phyloP scores from a whole-genome alignment of 345 rosid genomes.

The Syzygium jambos region DNA sequence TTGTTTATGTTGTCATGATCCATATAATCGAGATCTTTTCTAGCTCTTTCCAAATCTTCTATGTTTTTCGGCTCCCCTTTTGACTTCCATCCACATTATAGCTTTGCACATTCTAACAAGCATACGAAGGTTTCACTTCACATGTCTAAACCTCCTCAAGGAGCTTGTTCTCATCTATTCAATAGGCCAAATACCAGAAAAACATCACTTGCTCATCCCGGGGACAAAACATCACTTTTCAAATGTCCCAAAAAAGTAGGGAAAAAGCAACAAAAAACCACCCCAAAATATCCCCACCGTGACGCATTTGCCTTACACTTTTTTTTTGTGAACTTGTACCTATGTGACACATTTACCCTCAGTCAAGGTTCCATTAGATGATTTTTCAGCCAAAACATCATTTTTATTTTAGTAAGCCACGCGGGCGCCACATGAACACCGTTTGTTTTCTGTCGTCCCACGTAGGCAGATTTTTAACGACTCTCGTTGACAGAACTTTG shows the following conservation, averaged over 20 bases:
- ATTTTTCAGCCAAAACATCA: too few relatives aligned
- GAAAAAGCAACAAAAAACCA: too few relatives aligned
- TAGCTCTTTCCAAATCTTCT: not conserved
- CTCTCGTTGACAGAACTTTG: too few relatives aligned
- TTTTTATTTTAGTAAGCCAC: too few relatives aligned
- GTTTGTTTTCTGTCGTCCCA: too few relatives aligned
- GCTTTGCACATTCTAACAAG: not conserved
- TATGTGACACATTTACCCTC: too few relatives aligned
- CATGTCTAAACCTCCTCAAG: not conserved
- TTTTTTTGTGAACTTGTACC: too few relatives aligned
- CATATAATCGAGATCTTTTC: not conserved
- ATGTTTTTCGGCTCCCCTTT: not conserved
- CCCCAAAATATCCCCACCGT: too few relatives aligned
- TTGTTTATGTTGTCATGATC: not conserved
- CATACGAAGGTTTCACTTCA: not conserved
- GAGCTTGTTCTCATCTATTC: not conserved
- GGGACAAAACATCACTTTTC: not conserved
- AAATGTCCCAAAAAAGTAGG: not conserved
- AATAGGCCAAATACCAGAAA: not conserved
- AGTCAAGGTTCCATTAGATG: too few relatives aligned
- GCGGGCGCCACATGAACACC: too few relatives aligned
- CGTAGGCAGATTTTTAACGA: too few relatives aligned
- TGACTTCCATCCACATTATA: not conserved
- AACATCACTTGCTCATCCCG: not conserved
- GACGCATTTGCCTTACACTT: too few relatives aligned